A percentile compares a stretch with the other conserved stretches of the same genome.
Evolutionary conservation across 345 rosid genomes (phyloP).

Genomic region (Salix exigua): DNA sequence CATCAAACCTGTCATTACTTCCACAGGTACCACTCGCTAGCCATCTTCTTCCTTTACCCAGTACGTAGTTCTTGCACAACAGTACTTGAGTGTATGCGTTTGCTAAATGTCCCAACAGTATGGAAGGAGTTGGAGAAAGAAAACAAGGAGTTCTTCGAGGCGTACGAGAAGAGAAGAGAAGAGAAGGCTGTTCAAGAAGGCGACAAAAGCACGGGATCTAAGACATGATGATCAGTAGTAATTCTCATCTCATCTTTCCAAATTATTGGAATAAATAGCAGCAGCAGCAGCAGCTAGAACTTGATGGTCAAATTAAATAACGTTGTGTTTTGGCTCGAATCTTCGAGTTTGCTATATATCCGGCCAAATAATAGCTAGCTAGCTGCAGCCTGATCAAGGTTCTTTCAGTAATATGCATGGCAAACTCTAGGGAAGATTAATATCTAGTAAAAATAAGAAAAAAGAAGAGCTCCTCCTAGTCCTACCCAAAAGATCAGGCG

Average conservation of each 20-base stretch:
- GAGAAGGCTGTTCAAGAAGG: slow-evolving; percentile 27
- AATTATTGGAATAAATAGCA: too few relatives aligned
- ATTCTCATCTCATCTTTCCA: too few relatives aligned
- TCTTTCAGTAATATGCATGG: too few relatives aligned
- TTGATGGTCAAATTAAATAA: too few relatives aligned
- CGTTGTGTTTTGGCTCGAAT: too few relatives aligned
- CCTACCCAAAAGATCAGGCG: neutral
- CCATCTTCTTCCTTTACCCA: neutral
- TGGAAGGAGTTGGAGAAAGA: slow-evolving; percentile 92
- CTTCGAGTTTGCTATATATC: too few relatives aligned
- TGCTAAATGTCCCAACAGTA: slow-evolving; percentile 33
- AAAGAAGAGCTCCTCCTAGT: neutral
- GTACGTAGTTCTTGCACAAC: too few relatives aligned
- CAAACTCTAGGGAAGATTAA: too few relatives aligned
- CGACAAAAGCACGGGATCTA: slow-evolving; percentile 43
- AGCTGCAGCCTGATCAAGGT: too few relatives aligned
- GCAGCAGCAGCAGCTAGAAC: too few relatives aligned
- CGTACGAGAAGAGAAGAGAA: slow-evolving; percentile 40
- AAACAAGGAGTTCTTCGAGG: slow-evolving; percentile 87
- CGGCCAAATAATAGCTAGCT: too few relatives aligned
- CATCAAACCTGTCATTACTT: slow-evolving; percentile 77
- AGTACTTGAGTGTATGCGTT: too few relatives aligned
- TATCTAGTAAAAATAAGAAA: neutral
- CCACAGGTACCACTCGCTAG: slow-evolving; percentile 48
- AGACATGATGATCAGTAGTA: slow-evolving; percentile 22